Base-by-base conservation (phyloP, 345 rosid species). In the Populus tremula region DNA sequence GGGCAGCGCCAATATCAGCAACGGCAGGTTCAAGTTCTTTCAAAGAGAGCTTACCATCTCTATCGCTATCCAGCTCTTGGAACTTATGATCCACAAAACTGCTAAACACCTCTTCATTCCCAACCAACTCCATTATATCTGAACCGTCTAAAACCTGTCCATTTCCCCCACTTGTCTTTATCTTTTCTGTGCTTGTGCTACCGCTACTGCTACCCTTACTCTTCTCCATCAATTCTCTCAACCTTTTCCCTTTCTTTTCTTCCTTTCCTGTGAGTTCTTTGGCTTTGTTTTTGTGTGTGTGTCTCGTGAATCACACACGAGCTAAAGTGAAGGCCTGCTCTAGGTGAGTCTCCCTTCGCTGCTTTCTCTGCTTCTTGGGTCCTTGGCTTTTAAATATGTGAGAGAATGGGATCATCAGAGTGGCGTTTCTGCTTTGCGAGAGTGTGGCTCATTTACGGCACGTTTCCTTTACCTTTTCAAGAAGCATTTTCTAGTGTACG, bases 1-100 rank as follows among this genome's bases (percentile, higher is more conserved):
- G 93, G 10, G 95, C 97, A 49, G 95, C 95, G 65, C 98, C 97
- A 76, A 91, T 90, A 84, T 93, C 97, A 75, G 94, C 95, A 78
- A 96, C 97, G 83, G 94, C 98, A 21, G 99, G 99, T 63, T 92
- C 83, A 62, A 96, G 88, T 81, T 96, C 98, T 45, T 84, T 89
- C 79, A 96, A 88, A 12, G 99, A 94, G 74, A 92, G 94, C 69
- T 86, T 84, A 62, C 97, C 97, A 82, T 96, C 98, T 50, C 74
- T 85, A 84, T 93, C 98, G 39, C 66, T 87, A 61, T 96, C 97
- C 21, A 96, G 86, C 76, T 90, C 90, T 25, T 89, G 77, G 73
- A 96, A 94, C 93, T 96, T 94, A 76, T 93, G 87, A 31, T 92
- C 95, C 9, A 94, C 94, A 85, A 90, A 96, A 69, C 68, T 85